Percentiles rank a stretch among this genome's conserved stretches.
Evolutionary conservation across 2,329 filamentous ascomycete genomes (phyloP).

Genomic region (Cryphonectria carpinicola): DNA sequence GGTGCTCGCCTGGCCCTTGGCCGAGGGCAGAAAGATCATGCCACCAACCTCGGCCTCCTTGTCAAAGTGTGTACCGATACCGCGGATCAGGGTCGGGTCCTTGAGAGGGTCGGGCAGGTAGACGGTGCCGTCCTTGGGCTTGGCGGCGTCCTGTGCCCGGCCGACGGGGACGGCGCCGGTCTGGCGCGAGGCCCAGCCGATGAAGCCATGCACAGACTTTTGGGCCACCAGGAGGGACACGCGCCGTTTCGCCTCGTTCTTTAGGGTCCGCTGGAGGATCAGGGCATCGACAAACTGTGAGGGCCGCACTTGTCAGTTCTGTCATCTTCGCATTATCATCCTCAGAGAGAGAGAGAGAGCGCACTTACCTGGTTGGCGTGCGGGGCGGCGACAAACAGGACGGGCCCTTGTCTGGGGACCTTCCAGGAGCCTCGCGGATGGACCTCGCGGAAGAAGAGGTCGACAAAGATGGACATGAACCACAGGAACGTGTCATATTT

Average conservation of each 20-base stretch:
- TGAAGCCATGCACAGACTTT: conserved; percentile 93
- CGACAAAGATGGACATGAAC: conserved; percentile 79
- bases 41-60: conserved; percentile 76
- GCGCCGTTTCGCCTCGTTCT: conserved; percentile 82
- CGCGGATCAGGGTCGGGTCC: conserved; percentile 78
- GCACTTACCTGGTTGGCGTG: conserved; percentile 85
- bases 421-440: conserved; percentile 95
- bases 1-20: conserved; percentile 75
- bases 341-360: background rate
- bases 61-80: conserved; percentile 83
- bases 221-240: conserved; percentile 93
- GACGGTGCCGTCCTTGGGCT: conserved; percentile 75
- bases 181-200: conserved; percentile 82
- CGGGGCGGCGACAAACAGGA: conserved; percentile 94
- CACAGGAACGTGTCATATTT: conserved; percentile 80
- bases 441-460: conserved; percentile 98
- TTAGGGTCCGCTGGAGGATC: conserved; percentile 87
- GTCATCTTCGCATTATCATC: background rate
- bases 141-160: conserved; percentile 86
- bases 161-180: conserved; percentile 93
- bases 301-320: conserved; percentile 10
- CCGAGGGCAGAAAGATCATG: conserved; percentile 82
- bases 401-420: conserved; percentile 82
- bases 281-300: conserved; percentile 90
- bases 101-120: conserved; percentile 88